These are phyloP conservation scores for Zymoseptoria passerinii DNA, from an alignment of 2,329 filamentous ascomycete species.

Conservation along the genomic window DNA sequence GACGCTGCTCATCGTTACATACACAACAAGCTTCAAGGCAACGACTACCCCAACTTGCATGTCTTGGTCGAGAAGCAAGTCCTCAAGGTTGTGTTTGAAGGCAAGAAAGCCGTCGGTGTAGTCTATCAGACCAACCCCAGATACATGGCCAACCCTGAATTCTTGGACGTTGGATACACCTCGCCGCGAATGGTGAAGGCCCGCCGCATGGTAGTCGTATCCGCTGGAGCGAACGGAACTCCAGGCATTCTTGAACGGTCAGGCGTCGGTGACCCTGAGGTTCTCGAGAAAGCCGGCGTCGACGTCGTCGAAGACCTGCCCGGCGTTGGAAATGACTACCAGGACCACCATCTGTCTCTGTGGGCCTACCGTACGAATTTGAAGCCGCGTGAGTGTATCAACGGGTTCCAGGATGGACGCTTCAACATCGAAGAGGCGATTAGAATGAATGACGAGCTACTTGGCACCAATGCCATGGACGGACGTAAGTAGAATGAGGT, in stretches of 20 bases:
- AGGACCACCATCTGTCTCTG: constrained; percentile 40
- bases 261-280: constrained; percentile 45
- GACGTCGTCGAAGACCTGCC: constrained; percentile 26
- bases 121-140: constrained; percentile 45
- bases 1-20: constrained; percentile 50
- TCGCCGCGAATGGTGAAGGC: constrained; percentile 39
- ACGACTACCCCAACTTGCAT: constrained; percentile 49
- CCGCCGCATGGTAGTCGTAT: constrained; percentile 50
- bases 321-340: constrained; percentile 24
- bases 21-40: constrained; percentile 42
- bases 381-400: constrained; percentile 43
- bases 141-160: constrained; percentile 29
- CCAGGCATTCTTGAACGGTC: constrained; percentile 53
- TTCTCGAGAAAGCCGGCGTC: constrained; percentile 36
- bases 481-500: constrained; percentile 23
- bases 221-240: constrained; percentile 49
- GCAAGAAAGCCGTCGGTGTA: constrained; percentile 48
- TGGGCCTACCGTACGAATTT: constrained; percentile 46
- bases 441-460: constrained; percentile 39
- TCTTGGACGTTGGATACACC: constrained; percentile 32
- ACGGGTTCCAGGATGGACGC: constrained; percentile 44
- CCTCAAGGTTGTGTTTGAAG: constrained; percentile 32
- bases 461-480: constrained; percentile 54
- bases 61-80: constrained; percentile 51
- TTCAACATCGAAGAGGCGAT: constrained; percentile 41